Base-by-base conservation (phyloP, 2,329 filamentous ascomycete genomes). In the Lasiodiplodia gonubiensis region DNA sequence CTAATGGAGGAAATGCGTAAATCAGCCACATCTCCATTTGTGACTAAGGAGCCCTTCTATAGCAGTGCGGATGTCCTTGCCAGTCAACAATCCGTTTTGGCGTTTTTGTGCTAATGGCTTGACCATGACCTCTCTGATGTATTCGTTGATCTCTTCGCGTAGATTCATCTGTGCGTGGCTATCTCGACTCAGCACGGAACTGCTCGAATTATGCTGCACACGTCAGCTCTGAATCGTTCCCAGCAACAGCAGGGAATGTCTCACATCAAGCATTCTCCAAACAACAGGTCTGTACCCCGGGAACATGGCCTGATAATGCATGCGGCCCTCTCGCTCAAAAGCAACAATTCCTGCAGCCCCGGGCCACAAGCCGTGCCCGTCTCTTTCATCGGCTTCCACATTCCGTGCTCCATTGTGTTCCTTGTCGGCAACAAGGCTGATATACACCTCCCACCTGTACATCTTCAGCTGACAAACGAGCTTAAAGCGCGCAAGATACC, bases 371-470 rank as follows among this genome's bases (percentile, higher is more conserved):
- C 55, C 55, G 7, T 16, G 35, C 33, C 4, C 55, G n/a, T 59
- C 55, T 5, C 55, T 37, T n/a, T 59, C 37, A 18, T 46, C 55
- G 5, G 27, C 55, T 2, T 46, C 55, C 14, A 46, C 55, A 12
- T 59, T 59, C 21, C 37, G 55, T 23, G 55, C 55, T n/a, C 55
- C 55, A 7, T 46, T 59, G 23, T 3, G 21, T 21, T 59, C 55
- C 4, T n/a, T 0, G 23, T 59, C 55, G 7, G 35, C 35, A 10
- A 61, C 42, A n/a, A 61, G 30, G 27, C 39, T 61, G 25, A 61
- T 61, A 10, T 48, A 49, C 16, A 59, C 55, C 21, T 59, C 35
- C 39, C 57, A 61, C 5, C 39, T 21, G 57, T 49, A 61, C 14
- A 21, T 30, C 23, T 49, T 49, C 4, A 61, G 14, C 18, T 23